Evolutionary conservation across 2,329 filamentous ascomycete species (phyloP).

Genomic region (Penicillium sp.): DNA sequence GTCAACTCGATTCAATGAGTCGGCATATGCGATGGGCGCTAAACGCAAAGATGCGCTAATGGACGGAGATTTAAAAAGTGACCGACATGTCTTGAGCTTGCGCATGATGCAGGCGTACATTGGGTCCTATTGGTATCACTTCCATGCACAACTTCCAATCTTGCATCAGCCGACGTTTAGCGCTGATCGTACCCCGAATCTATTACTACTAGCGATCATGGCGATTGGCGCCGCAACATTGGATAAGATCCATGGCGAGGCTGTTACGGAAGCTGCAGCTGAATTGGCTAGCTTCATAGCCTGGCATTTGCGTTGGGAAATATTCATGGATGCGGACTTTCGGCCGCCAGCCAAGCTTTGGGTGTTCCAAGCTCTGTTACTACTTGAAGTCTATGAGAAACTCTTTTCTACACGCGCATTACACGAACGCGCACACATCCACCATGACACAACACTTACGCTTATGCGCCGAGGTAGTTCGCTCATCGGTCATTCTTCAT

Average conservation of each 20-base stretch:
- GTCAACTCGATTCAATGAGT: conserved; percentile 75
- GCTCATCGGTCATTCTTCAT: conserved; percentile 77
- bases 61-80: conserved; percentile 69
- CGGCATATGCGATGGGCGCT: conserved; percentile 68
- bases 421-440: conserved; percentile 92
- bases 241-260: conserved; percentile 74
- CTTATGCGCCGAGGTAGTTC: conserved; percentile 92
- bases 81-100: conserved; percentile 68
- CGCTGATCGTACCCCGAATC: conserved; percentile 78
- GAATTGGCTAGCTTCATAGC: conserved; percentile 86
- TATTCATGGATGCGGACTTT: conserved; percentile 89
- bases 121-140: conserved; percentile 89
- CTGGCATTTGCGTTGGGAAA: conserved; percentile 91
- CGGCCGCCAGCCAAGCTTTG: conserved; percentile 89
- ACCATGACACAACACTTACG: conserved; percentile 92
- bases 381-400: conserved; percentile 94
- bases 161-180: conserved; percentile 92
- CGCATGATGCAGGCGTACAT: conserved; percentile 97
- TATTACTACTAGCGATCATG: conserved; percentile 85
- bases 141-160: conserved; percentile 91
- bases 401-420: conserved; percentile 91
- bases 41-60: conserved; percentile 74
- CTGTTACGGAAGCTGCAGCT: conserved; percentile 72
- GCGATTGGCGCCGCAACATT: conserved; percentile 87
- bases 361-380: conserved; percentile 87